Conservation (phyloP, 163 green algal species). For the Volvox carteri region DNA sequence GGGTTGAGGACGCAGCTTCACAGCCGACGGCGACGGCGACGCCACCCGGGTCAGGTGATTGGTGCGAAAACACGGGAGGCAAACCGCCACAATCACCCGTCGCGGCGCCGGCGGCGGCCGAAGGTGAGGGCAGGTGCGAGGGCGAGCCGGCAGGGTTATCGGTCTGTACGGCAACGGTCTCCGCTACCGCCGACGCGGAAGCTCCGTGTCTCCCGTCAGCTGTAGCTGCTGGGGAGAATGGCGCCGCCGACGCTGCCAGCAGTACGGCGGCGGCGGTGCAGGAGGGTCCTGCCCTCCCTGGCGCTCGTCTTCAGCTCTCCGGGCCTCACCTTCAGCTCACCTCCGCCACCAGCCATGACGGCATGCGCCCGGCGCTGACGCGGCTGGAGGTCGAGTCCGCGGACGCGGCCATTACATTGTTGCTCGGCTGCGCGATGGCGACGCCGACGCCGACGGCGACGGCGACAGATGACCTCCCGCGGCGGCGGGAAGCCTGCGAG, state of each 20-base stretch:
- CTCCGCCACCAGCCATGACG: conserved; percentile 43
- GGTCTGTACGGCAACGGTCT: not conserved
- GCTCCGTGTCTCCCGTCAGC: not conserved
- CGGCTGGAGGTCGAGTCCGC: conserved; percentile 45
- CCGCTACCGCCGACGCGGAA: not conserved
- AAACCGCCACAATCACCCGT: too few relatives aligned
- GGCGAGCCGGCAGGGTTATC: not conserved
- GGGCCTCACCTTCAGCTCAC: conserved; percentile 38
- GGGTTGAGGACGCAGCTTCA: not conserved
- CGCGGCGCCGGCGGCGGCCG: not conserved
- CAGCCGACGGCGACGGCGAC: not conserved
- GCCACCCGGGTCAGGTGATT: not conserved
- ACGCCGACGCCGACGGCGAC: not conserved
- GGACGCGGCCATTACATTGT: conserved; percentile 9
- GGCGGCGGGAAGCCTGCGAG: conserved; percentile 9
- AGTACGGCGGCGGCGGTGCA: too few relatives aligned
- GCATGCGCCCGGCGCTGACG: conserved; percentile 34
- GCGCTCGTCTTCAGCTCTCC: conserved; percentile 3
- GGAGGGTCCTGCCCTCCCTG: not conserved
- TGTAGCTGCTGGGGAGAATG: not conserved
- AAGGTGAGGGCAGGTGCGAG: not conserved
- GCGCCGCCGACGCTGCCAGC: not conserved
- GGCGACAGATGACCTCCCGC: too few relatives aligned
- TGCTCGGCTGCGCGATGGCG: conserved; percentile 3
- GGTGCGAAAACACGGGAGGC: too few relatives aligned